Percentiles rank a stretch among this genome's conserved stretches.
Evolutionary conservation across 257 asterid genomes (phyloP).

Genomic region (Cruciata laevipes): DNA sequence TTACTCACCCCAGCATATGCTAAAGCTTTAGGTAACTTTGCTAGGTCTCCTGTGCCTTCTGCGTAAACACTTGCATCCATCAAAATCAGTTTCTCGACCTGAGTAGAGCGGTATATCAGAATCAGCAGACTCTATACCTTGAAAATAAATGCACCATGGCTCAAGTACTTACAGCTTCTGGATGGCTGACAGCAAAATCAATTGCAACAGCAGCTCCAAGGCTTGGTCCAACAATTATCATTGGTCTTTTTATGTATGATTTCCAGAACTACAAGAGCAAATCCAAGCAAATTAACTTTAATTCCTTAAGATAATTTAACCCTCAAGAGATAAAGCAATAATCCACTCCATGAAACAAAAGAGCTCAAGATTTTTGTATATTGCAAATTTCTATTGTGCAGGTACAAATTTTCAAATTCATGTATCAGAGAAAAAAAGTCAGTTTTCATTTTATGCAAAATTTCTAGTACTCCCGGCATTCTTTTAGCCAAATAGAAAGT

Average conservation of each 20-base stretch:
- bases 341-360: background rate
- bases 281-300: constrained; percentile 10
- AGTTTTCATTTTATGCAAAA: background rate
- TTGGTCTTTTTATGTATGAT: constrained; percentile 60
- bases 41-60: constrained; percentile 88
- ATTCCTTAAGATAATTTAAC: background rate
- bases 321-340: background rate
- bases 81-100: constrained; percentile 83
- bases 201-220: constrained; percentile 94
- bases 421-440: background rate
- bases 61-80: constrained; percentile 94
- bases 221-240: constrained; percentile 94
- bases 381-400: background rate
- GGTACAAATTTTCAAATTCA: background rate
- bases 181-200: constrained; percentile 61
- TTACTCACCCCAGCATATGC: constrained; percentile 85
- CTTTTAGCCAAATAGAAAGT: background rate
- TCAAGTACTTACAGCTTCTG: constrained; percentile 62
- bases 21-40: constrained; percentile 58
- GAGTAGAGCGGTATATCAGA: constrained; percentile 19
- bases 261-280: constrained; percentile 57
- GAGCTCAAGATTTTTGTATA: background rate
- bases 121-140: background rate
- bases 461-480: background rate
- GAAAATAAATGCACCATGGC: background rate